Percentiles rank a stretch among this genome's conserved stretches.
phyloP scores from a whole-genome alignment of 352 stramenopile genomes.

The Plasmopara viticola region DNA sequence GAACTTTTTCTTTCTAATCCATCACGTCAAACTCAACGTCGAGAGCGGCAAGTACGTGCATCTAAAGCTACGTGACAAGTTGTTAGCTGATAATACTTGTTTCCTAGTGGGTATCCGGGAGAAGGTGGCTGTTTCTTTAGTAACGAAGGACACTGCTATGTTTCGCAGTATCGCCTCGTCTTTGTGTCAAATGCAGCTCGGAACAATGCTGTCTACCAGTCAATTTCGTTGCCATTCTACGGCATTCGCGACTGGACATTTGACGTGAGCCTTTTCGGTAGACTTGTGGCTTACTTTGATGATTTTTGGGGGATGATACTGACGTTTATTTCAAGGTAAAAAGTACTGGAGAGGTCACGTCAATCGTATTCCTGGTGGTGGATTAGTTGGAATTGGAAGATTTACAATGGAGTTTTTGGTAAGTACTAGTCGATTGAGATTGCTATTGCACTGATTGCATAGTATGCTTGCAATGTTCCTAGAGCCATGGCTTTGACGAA shows the following conservation, averaged over 20 bases:
- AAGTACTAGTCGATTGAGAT: neutral
- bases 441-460: constrained; percentile 3
- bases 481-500: constrained; percentile 73
- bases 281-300: neutral
- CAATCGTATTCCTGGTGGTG: constrained; percentile 62
- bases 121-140: constrained; percentile 78
- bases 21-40: constrained; percentile 63
- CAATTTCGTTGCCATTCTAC: constrained; percentile 76
- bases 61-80: no score
- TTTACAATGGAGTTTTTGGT: constrained; percentile 61
- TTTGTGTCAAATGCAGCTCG: constrained; percentile 40
- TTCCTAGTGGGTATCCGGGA: constrained; percentile 63
- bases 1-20: constrained; percentile 71
- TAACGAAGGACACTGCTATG: constrained; percentile 54
- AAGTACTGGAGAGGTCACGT: constrained; percentile 63
- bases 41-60: constrained; percentile 69
- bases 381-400: constrained; percentile 49
- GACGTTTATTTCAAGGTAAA: constrained; percentile 24
- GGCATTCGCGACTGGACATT: constrained; percentile 71
- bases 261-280: constrained; percentile 54
- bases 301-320: neutral
- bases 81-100: constrained; percentile 1
- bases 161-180: constrained; percentile 75
- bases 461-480: neutral
- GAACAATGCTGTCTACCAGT: constrained; percentile 43